Base-by-base conservation (phyloP, 2,329 filamentous ascomycete genomes). In the Pseudogymnoascus destructans region DNA sequence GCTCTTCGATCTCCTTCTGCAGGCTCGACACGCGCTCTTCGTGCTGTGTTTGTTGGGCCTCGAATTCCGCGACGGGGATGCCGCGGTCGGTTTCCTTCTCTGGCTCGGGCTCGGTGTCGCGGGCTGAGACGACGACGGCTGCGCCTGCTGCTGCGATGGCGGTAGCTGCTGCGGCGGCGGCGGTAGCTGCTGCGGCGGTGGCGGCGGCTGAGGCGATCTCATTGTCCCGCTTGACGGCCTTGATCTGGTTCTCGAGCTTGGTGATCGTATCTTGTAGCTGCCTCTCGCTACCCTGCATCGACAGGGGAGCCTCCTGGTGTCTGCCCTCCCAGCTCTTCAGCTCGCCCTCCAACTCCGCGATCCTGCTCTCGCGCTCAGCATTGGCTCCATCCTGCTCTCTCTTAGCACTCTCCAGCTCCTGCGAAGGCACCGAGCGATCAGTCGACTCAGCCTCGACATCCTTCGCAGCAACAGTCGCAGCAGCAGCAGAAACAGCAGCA, bases 41-140 rank as follows among this genome's bases (percentile, higher is more conserved):
- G 9, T 95, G 77, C 65, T 92, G 80, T 2, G 82, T 77, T 27
- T 95, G 83, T 65, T 84, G 87, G 36, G 78, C 69, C 10, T 82
- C 76, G 65, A 91, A 88, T 63, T 75, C 78, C 62, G 79, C 78
- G 65, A 95, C 85, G 35, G 87, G 80, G 3, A 78, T 74, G 72
- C 87, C 91, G 73, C 95, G 90, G 67, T 89, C 84, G 57, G 96
- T 85, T 68, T 95, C 85, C 60, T 73, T 77, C 62, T 87, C 86
- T 60, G 81, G 78, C 58, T 70, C 72, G 27, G 81, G 78, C 58
- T 70, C 72, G 27, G 77, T 73, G 21, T 79, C 70, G 70, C 74
- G 71, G 5, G 71, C 72, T 11, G 70, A 71, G 32, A 69, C 67
- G 7, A 70, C 66, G 58, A 73, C 69, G 11, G 76, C 73, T 17